Evolutionary conservation across 345 rosid species (phyloP).

Genomic region (Melastoma malabathricum): DNA sequence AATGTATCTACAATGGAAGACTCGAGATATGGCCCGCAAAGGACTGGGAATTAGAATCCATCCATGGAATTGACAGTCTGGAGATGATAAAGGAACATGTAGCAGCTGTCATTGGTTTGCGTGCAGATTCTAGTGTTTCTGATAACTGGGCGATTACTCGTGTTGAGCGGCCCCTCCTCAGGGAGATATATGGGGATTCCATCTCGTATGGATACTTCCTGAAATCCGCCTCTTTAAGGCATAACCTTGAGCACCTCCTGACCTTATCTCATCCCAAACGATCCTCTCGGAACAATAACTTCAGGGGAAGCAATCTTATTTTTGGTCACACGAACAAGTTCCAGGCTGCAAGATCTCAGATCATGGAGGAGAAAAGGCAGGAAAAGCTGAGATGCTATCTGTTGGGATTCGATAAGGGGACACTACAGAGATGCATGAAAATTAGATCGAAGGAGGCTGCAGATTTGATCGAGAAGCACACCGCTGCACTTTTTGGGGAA

Average conservation of each 20-base stretch:
- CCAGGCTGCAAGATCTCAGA: conserved; percentile 13
- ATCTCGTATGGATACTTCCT: conserved; percentile 76
- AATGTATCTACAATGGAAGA: conserved; percentile 67
- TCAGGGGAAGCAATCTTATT: conserved; percentile 22
- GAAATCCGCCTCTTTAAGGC: conserved; percentile 65
- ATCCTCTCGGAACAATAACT: conserved; percentile 12
- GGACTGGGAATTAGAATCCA: conserved; percentile 90
- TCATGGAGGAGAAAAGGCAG: conserved; percentile 6
- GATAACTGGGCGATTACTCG: conserved; percentile 82
- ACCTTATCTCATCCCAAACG: conserved; percentile 13
- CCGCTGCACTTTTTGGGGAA: conserved; percentile 55
- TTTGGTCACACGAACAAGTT: conserved; percentile 22
- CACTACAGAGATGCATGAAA: conserved; percentile 58
- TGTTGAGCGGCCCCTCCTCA: conserved; percentile 34
- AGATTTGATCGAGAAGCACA: conserved; percentile 63
- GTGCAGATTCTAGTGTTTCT: conserved; percentile 57
- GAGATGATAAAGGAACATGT: conserved; percentile 72
- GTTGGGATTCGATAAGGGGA: conserved; percentile 52
- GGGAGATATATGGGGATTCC: conserved; percentile 49
- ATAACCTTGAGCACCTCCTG: conserved; percentile 44
- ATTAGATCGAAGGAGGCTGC: conserved; percentile 54
- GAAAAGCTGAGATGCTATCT: conserved; percentile 49
- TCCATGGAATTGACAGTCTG: conserved; percentile 49
- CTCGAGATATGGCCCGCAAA: conserved; percentile 83
- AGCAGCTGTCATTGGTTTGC: conserved; percentile 54